Base-by-base conservation (phyloP, 2,329 filamentous ascomycete species). In the Curvularia eragrostidis region DNA sequence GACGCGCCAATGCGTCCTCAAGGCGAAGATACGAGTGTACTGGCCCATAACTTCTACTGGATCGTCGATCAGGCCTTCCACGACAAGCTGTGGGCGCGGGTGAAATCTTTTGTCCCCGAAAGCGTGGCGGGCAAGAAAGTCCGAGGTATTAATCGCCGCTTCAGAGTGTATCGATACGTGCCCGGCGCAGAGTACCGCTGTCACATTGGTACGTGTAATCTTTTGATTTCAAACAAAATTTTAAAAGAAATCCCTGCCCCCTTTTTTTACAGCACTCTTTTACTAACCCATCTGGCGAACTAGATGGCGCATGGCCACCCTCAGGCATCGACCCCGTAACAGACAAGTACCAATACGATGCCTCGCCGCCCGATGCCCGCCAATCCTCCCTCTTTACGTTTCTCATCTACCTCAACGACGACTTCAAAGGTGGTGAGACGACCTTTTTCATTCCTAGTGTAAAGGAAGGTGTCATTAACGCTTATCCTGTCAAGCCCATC, bases 1-100 rank as follows among this genome's bases (percentile, higher is more conserved):
- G 89, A 91, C 66, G 86, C 87, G 0, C 88, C 88, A 0, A 77
- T 90, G 28, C 84, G 86, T 2, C 85, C 86, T n/a, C 86, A 87
- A 54, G 86, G 85, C 15, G 86, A 89, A 59, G 77, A 78, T 52
- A 81, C 82, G 23, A 89, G 86, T 66, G 83, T 90, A 46, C 74
- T 90, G 1, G 88, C 88, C 0, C 88, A 91, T 77, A 91, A 90
- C 73, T 89, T 91, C 65, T 90, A 90, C 78, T 91, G 88, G 88
- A 80, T 91, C 8, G 81, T 87, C 12, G 88, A 91, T 63, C 78
- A 80, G 21, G 79, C 81, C 0, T 90, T 90, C 71, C 84, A 87
- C 66, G 83, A 88, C 55, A 81, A 78, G 13, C 79, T 91, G 1
- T 91, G 88, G 88, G 74, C 78, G 0, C 82, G 88, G 13, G 83